Evolutionary conservation across 2,329 filamentous ascomycete species (phyloP), one percentile per base, ranked within the genome.

Genomic region (Chrysoporthe cubensis): DNA sequence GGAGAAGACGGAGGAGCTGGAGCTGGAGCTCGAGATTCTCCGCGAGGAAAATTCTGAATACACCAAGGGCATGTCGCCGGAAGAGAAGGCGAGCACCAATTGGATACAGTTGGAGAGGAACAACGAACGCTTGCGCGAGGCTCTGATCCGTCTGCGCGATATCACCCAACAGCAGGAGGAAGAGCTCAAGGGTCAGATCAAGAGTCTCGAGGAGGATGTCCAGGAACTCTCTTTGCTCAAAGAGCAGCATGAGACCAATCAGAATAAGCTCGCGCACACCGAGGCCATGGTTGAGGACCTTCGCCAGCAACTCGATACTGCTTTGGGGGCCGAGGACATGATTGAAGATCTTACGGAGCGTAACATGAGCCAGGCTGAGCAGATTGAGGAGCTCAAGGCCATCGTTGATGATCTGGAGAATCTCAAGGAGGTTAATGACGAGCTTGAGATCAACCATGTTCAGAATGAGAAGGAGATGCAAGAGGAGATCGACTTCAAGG

Each of bases 391-490:
- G 75, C 86, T 97, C 63, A 91, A 91, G 74, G 88, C 88, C 21
- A 89, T 91, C 8, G 91, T 98, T 69, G 91, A 94, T 70, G 95
- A 98, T 71, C 85, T 98, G 13, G 93, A 97, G 77, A 93, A 88
- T 69, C 81, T 98, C 64, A 94, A 94, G 76, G 95, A 99, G 76
- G 89, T 98, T 73, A 96, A 93, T 73, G 94, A 98, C 74, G 96
- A 99, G 79, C 88, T 99, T 3, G 94, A 97, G 77, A 87, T 93
- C 73, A 97, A 97, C 75, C 94, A 97, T 75, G 88, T 96, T 4
- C 94, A 97, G 75, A 92, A 94, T 46, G 93, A 97, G 77, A 97
- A 95, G 78, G 94, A 98, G 76, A 87, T 99, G 79, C 94, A 97
- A 77, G 92, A 96, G 73, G 94, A 97, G 74, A 87, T 98, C 66